These are phyloP conservation scores for Colletotrichum liaoningense DNA, from an alignment of 2,329 filamentous ascomycete genomes.

Conservation along the genomic window DNA sequence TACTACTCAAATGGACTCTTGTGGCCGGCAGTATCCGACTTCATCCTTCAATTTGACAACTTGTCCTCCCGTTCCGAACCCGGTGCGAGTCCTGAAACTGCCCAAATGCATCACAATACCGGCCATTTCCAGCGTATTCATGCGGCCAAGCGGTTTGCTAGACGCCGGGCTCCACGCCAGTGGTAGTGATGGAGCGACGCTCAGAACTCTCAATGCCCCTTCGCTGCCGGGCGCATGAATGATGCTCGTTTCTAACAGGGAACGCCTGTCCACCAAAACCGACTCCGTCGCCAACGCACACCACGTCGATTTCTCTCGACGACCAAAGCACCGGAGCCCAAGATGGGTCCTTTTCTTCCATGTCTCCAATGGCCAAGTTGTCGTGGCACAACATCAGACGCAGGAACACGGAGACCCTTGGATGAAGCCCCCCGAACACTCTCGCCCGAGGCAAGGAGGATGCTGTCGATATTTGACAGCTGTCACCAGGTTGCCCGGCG, in stretches of 20 bases:
- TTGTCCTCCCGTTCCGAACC: not conserved
- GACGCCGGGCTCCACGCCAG: conserved; percentile 25
- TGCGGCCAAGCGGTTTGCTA: conserved; percentile 27
- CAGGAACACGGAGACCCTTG: conserved; percentile 24
- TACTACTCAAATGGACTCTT: not conserved
- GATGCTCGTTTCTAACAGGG: conserved; percentile 32
- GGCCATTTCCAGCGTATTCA: conserved; percentile 20
- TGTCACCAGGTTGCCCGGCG: conserved; percentile 27
- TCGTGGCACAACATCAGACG: conserved; percentile 31
- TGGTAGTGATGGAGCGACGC: conserved; percentile 2
- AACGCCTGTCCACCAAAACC: conserved; percentile 6
- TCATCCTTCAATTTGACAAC: not conserved
- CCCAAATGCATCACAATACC: conserved; percentile 16
- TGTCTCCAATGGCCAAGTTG: not conserved
- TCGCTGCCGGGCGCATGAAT: conserved; percentile 26
- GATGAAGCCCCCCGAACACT: not conserved
- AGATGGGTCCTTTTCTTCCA: not conserved
- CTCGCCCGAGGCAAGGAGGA: conserved; percentile 26
- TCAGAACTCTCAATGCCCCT: conserved; percentile 8
- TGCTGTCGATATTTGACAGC: conserved; percentile 31
- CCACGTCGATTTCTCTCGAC: not conserved
- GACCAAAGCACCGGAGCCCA: not conserved
- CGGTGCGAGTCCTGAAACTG: conserved; percentile 23
- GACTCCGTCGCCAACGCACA: conserved; percentile 17
- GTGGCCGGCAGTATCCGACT: not conserved